These are phyloP conservation scores for Orychophragmus violaceus DNA, from an alignment of 345 rosid species.

Conservation along the genomic window DNA sequence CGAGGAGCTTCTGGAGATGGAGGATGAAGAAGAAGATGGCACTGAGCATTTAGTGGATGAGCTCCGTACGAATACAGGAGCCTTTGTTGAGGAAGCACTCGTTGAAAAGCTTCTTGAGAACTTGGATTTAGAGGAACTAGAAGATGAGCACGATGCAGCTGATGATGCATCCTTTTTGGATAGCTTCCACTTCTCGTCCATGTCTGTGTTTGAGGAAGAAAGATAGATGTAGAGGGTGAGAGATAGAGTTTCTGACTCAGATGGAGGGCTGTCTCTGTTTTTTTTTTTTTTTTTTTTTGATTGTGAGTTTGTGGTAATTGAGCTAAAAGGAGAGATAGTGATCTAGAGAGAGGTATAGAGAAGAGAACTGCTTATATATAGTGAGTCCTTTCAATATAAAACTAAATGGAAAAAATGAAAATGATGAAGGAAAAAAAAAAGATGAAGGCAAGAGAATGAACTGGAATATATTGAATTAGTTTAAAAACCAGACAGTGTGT, in stretches of 20 bases:
- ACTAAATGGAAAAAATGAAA: background rate
- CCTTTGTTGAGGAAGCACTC: constrained; percentile 56
- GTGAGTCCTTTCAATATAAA: constrained; percentile 2
- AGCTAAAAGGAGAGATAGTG: constrained; percentile 20
- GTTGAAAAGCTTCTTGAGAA: constrained; percentile 65
- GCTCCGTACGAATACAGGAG: constrained; percentile 43
- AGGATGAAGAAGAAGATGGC: constrained; percentile 11
- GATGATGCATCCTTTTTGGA: constrained; percentile 50
- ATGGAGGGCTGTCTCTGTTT: background rate
- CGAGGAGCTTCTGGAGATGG: constrained; percentile 44
- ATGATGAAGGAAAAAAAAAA: constrained; percentile 3
- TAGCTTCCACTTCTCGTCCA: constrained; percentile 79
- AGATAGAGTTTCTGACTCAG: background rate
- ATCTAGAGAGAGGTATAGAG: constrained; percentile 17
- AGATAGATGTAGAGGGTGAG: background rate
- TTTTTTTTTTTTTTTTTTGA: background rate
- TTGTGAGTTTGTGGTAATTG: constrained; percentile 29
- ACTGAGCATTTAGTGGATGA: constrained; percentile 43
- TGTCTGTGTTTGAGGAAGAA: constrained; percentile 14
- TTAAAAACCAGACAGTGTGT: background rate
- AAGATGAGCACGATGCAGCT: constrained; percentile 25
- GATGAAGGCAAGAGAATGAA: constrained; percentile 8
- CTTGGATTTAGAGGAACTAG: constrained; percentile 37
- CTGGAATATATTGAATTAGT: background rate
- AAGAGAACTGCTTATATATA: constrained; percentile 8